Evolutionary conservation across 1,139 yeast species (phyloP).

Genomic region (Debaryomyces psychrophilus): DNA sequence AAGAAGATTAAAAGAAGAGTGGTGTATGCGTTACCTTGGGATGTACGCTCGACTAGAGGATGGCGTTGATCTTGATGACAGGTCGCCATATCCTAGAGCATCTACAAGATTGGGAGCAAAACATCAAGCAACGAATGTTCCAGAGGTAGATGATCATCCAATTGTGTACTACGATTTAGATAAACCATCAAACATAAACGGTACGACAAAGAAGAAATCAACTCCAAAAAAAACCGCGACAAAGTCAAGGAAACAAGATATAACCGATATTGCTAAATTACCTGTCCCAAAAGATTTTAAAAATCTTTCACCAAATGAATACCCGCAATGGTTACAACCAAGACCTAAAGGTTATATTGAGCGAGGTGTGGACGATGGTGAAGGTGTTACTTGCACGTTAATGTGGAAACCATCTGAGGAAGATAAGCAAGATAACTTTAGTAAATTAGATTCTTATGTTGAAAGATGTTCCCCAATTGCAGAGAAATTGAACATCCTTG

Average conservation of each 20-base stretch:
- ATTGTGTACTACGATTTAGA: constrained; percentile 66
- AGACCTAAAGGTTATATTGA: constrained; percentile 83
- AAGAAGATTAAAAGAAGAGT: constrained; percentile 61
- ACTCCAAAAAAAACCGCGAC: constrained; percentile 19
- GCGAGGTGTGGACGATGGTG: constrained; percentile 73
- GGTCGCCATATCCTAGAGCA: constrained; percentile 79
- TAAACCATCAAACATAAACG: constrained; percentile 19
- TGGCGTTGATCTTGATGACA: constrained; percentile 75
- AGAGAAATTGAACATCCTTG: constrained; percentile 46
- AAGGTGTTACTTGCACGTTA: constrained; percentile 57
- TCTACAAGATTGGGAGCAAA: constrained; percentile 76
- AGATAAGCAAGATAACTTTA: constrained; percentile 35
- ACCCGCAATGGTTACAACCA: constrained; percentile 77
- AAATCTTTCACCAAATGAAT: constrained; percentile 45
- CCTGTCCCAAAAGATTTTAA: constrained; percentile 52
- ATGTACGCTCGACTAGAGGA: constrained; percentile 77
- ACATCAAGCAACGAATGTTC: constrained; percentile 69
- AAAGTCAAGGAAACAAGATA: constrained; percentile 21
- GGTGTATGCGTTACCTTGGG: constrained; percentile 84
- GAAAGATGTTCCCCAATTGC: constrained; percentile 61
- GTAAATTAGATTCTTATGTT: constrained; percentile 56
- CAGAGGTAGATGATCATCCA: constrained; percentile 69
- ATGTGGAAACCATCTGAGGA: constrained; percentile 62
- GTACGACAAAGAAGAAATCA: constrained; percentile 19
- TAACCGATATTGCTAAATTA: constrained; percentile 32